Conservation (phyloP, 2,329 filamentous ascomycete genomes). For the Trichoderma sp. region DNA sequence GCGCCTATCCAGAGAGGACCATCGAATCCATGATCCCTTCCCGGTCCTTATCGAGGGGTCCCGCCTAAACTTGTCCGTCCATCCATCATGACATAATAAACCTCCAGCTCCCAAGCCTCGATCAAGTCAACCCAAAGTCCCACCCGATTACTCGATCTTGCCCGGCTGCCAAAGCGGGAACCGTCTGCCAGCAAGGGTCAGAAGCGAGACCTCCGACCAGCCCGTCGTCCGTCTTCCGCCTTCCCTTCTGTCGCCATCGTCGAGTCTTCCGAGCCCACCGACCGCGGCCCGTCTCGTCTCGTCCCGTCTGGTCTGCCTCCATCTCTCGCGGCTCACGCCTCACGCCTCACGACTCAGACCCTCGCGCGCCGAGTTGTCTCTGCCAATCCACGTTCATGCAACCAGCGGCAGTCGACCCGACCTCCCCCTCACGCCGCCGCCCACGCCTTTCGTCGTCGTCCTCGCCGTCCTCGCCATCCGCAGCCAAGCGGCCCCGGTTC, state of each 20-base stretch:
- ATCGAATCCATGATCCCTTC: no score
- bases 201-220: background rate
- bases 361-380: constrained; percentile 13
- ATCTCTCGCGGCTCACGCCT: no score
- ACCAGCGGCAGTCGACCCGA: constrained; percentile 37
- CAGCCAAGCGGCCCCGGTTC: constrained; percentile 41
- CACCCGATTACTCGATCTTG: constrained; percentile 16
- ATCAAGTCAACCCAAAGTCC: constrained; percentile 18
- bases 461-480: constrained; percentile 35
- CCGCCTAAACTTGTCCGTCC: constrained; percentile 14
- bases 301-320: background rate
- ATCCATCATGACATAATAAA: constrained; percentile 32
- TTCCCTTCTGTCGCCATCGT: background rate
- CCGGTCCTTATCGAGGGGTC: constrained; percentile 35
- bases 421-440: constrained; percentile 44
- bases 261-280: constrained; percentile 8
- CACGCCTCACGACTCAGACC: background rate
- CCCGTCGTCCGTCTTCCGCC: constrained; percentile 2
- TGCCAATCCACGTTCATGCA: constrained; percentile 38
- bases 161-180: constrained; percentile 2
- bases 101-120: constrained; percentile 6
- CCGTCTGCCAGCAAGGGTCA: background rate
- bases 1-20: no score
- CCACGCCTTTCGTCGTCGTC: constrained; percentile 43
- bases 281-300: constrained; percentile 1